Evolutionary conservation across 2,329 filamentous ascomycete species (phyloP).

Genomic region (Reticulascus tulasneorum): DNA sequence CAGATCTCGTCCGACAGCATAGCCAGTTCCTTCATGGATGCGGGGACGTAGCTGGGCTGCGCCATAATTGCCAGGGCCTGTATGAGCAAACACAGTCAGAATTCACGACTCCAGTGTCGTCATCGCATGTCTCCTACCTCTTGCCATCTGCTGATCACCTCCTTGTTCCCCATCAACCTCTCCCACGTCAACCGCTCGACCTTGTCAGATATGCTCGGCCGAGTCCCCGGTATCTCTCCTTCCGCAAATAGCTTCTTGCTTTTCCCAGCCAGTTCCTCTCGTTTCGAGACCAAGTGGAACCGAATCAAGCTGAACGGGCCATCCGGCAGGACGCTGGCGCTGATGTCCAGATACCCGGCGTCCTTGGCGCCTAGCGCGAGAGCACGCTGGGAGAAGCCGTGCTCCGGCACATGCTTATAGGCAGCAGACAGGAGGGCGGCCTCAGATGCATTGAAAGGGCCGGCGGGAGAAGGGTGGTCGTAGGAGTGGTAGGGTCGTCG

Average conservation of each 20-base stretch:
- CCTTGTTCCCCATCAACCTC: conserved; percentile 68
- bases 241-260: conserved; percentile 32
- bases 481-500: conserved; percentile 65
- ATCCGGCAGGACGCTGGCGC: conserved; percentile 74
- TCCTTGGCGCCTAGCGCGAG: conserved; percentile 77
- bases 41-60: conserved; percentile 70
- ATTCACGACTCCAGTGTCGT: no score
- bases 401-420: conserved; percentile 69
- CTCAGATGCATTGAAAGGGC: conserved; percentile 66
- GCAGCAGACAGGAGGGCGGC: conserved; percentile 76
- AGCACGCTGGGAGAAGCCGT: conserved; percentile 76
- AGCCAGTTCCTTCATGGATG: conserved; percentile 74
- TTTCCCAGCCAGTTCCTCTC: conserved; percentile 51
- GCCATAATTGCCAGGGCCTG: conserved; percentile 90
- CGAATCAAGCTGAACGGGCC: conserved; percentile 78
- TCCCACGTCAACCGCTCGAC: conserved; percentile 72
- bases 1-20: conserved; percentile 88
- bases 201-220: conserved; percentile 53
- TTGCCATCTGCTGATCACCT: conserved; percentile 76
- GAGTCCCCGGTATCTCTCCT: conserved; percentile 22
- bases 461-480: conserved; percentile 58
- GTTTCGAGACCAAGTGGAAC: conserved; percentile 68
- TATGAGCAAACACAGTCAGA: neutral
- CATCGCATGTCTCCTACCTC: conserved; percentile 57
- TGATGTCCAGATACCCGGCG: conserved; percentile 81